Conservation (phyloP, 176 grass and related monocot species). For the Tuctoria greenei region DNA sequence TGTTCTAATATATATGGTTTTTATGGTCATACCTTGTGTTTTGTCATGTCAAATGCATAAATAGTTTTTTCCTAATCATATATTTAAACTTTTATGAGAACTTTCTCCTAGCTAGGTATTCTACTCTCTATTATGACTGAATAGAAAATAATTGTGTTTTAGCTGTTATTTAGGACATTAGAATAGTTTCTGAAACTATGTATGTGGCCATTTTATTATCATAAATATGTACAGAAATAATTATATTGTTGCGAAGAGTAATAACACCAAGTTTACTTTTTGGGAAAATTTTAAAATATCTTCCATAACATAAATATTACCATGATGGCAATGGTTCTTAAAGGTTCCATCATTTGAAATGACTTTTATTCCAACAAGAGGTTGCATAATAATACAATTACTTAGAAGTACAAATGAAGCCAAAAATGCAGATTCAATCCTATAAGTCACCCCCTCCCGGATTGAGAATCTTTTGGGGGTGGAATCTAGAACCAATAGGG, state of each 20-base stretch:
- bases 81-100: neutral
- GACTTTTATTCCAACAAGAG: neutral
- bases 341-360: neutral
- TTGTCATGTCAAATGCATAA: neutral
- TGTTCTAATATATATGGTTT: slow-evolving; percentile 2
- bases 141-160: neutral
- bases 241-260: neutral
- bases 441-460: no score
- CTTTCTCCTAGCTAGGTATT: neutral
- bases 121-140: neutral
- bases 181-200: neutral
- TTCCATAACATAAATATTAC: neutral
- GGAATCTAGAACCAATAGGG: neutral
- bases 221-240: neutral
- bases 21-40: neutral
- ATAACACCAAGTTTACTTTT: neutral
- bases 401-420: neutral
- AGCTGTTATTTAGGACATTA: neutral
- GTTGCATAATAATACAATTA: neutral
- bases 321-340: neutral
- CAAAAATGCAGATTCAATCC: neutral
- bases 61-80: neutral
- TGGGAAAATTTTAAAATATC: neutral
- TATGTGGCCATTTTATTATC: neutral
- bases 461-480: no score